Percentiles rank a stretch among this genome's conserved stretches.
phyloP scores from a whole-genome alignment of 2,329 filamentous ascomycete species.

The Ophiobolus disseminans region DNA sequence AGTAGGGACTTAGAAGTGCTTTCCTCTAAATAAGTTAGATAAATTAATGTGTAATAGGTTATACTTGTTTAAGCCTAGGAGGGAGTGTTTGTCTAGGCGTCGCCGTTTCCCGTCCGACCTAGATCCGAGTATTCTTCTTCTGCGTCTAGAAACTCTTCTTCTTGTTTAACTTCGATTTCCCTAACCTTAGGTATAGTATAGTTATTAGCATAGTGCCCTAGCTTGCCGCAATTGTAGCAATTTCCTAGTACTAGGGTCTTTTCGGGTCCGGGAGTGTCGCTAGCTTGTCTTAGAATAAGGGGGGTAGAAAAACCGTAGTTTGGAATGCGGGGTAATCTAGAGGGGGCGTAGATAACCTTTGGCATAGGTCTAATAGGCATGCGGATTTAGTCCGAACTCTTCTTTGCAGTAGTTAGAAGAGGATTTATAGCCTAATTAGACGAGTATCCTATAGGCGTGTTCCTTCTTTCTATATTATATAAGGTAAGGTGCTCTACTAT shows the following conservation, averaged over 20 bases:
- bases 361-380: not conserved
- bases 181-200: not conserved
- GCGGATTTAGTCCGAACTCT: not conserved
- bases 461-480: not conserved
- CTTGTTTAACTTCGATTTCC: not conserved
- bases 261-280: not conserved
- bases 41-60: not conserved
- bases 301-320: not conserved
- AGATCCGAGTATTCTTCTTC: not conserved
- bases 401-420: not conserved
- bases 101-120: not conserved
- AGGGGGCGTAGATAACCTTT: not conserved
- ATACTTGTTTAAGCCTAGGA: slow-evolving; percentile 1
- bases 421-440: not conserved
- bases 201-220: not conserved
- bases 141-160: not conserved
- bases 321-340: not conserved
- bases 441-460: not conserved
- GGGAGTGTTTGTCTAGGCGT: slow-evolving; percentile 1
- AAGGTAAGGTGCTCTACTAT: not conserved
- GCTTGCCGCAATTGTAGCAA: not conserved
- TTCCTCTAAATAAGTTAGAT: slow-evolving; percentile 3
- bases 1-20: not conserved
- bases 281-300: not conserved
- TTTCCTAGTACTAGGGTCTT: not conserved